Percentiles rank a stretch among this genome's conserved stretches.
Evolutionary conservation across 2,329 filamentous ascomycete species (phyloP).

Genomic region (Neonectria sp.): DNA sequence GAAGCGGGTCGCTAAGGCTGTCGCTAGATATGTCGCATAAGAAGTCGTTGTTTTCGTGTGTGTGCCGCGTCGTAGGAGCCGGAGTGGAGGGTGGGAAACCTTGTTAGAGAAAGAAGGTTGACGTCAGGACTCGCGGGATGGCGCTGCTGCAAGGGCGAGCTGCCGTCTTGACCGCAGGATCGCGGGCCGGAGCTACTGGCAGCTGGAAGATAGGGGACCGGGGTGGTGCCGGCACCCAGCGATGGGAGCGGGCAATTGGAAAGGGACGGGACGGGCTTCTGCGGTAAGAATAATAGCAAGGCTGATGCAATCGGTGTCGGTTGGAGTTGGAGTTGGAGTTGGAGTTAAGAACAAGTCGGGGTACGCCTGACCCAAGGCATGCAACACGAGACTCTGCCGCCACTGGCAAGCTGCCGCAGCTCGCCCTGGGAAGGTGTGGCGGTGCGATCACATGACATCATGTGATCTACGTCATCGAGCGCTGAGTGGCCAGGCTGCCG

Average conservation of each 20-base stretch:
- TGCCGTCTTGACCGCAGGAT: slow-evolving; percentile 29
- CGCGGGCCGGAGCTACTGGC: slow-evolving; percentile 23
- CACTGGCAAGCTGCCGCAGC: slow-evolving; percentile 32
- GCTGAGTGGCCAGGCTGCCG: slow-evolving; percentile 34
- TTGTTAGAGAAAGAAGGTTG: slow-evolving; percentile 29
- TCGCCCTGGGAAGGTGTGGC: slow-evolving; percentile 42
- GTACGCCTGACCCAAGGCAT: slow-evolving; percentile 47
- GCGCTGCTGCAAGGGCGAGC: slow-evolving; percentile 29
- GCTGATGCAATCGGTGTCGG: slow-evolving; percentile 35
- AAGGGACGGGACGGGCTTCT: background rate
- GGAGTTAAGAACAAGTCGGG: slow-evolving; percentile 30
- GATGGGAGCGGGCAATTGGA: slow-evolving; percentile 21
- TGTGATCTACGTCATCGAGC: slow-evolving; percentile 34
- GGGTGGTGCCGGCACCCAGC: slow-evolving; percentile 40
- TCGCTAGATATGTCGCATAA: slow-evolving; percentile 45
- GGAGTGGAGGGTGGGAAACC: background rate
- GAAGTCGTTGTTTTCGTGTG: slow-evolving; percentile 24
- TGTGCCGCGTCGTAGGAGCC: slow-evolving; percentile 3
- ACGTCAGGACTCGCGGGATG: slow-evolving; percentile 32
- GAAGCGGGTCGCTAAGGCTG: slow-evolving; percentile 29
- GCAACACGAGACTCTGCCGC: slow-evolving; percentile 44
- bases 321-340: slow-evolving; percentile 25
- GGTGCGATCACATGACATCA: slow-evolving; percentile 51
- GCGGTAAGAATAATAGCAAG: slow-evolving; percentile 13
- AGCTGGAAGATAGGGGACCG: slow-evolving; percentile 15